Conservation (phyloP, 208 protist species). For the Wallacemonas sp. region DNA sequence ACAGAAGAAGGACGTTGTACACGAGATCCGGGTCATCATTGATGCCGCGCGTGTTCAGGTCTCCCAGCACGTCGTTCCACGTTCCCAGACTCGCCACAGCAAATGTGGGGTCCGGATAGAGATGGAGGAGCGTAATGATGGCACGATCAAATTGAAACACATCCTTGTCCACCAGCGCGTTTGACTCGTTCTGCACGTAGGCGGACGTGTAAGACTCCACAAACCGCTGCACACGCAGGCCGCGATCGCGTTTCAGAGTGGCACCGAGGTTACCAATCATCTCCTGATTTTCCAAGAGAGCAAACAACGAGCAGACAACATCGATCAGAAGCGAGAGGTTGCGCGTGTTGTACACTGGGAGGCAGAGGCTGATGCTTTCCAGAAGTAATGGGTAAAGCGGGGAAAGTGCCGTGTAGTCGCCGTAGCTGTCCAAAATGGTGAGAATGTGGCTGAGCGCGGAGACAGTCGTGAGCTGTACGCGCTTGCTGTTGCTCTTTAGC, state of each 20-base stretch:
- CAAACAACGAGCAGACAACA: slow-evolving; percentile 34
- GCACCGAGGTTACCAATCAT: slow-evolving; percentile 32
- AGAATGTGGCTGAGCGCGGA: slow-evolving; percentile 61
- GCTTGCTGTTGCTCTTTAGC: slow-evolving; percentile 77
- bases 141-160: slow-evolving; percentile 81
- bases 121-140: slow-evolving; percentile 45
- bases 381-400: slow-evolving; percentile 35
- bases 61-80: slow-evolving; percentile 59
- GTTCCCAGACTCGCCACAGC: slow-evolving; percentile 46
- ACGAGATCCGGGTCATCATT: slow-evolving; percentile 66
- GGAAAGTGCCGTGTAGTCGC: slow-evolving; percentile 21
- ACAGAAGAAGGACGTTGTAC: slow-evolving; percentile 54
- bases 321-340: slow-evolving; percentile 79
- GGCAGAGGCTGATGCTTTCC: slow-evolving; percentile 44
- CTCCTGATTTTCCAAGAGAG: slow-evolving; percentile 25
- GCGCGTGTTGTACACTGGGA: slow-evolving; percentile 73
- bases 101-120: slow-evolving; percentile 43
- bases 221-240: slow-evolving; percentile 46
- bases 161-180: slow-evolving; percentile 79
- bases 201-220: slow-evolving; percentile 61
- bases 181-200: slow-evolving; percentile 59
- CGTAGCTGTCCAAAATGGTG: slow-evolving; percentile 39
- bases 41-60: slow-evolving; percentile 54
- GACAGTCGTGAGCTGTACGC: slow-evolving; percentile 71
- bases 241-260: slow-evolving; percentile 50